These are phyloP conservation scores for Claviceps africana DNA, from an alignment of 2,329 filamentous ascomycete genomes.

Conservation along the genomic window DNA sequence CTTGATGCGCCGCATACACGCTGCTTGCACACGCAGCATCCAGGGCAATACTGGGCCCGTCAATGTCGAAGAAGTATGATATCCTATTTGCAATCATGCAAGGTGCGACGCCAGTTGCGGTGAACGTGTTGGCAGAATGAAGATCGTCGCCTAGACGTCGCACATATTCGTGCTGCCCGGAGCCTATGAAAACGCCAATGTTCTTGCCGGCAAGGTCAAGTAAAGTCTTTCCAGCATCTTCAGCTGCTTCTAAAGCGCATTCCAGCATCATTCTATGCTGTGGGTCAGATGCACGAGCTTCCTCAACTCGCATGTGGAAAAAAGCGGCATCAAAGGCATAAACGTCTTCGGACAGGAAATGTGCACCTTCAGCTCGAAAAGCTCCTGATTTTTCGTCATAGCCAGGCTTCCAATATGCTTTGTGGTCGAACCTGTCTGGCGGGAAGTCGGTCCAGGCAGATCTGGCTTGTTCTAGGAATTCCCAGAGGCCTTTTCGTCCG, in stretches of 20 bases:
- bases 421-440: conserved; percentile 13
- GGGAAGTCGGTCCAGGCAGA: conserved; percentile 21
- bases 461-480: conserved; percentile 16
- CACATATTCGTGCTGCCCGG: conserved; percentile 1
- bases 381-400: conserved; percentile 17
- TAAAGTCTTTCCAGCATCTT: conserved; percentile 32
- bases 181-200: conserved; percentile 25
- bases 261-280: conserved; percentile 34
- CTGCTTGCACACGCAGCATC: conserved; percentile 26
- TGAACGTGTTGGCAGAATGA: neutral
- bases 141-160: neutral
- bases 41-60: conserved; percentile 15
- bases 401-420: conserved; percentile 16
- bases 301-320: conserved; percentile 28
- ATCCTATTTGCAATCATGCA: conserved; percentile 9
- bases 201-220: conserved; percentile 28
- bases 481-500: conserved; percentile 22
- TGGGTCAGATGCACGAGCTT: conserved; percentile 29
- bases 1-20: conserved; percentile 19
- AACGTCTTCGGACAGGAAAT: conserved; percentile 27
- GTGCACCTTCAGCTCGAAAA: conserved; percentile 8
- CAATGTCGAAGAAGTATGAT: conserved; percentile 11
- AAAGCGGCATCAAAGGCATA: conserved; percentile 31
- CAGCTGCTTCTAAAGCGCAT: conserved; percentile 33
- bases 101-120: conserved; percentile 4